A percentile compares a stretch with the other conserved stretches of the same genome.
These are phyloP conservation scores for Trametes sp. DNA, from an alignment of 1,284 basidiomycete genomes.

Conservation along the genomic window DNA sequence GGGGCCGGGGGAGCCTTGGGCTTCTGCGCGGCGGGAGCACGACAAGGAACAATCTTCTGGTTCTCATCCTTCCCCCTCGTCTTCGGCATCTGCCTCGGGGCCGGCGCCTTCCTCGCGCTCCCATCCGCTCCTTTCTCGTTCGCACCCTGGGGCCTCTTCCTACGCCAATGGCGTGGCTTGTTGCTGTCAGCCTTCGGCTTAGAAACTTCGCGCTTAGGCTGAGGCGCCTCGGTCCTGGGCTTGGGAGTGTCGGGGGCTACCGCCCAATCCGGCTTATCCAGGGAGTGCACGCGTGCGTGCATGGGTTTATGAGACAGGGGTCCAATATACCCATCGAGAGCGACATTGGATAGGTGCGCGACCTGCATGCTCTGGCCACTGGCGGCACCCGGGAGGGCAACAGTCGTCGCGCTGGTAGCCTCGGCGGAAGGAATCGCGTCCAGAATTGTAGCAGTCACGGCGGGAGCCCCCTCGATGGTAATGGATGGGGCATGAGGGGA, in stretches of 20 bases:
- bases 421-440: too few species aligned
- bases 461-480: too few species aligned
- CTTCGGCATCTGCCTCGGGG: not conserved
- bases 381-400: too few species aligned
- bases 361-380: too few species aligned
- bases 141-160: not conserved
- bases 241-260: slow-evolving; percentile 13
- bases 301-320: not conserved
- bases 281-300: slow-evolving; percentile 15
- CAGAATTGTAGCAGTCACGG: too few species aligned
- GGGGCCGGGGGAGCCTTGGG: not conserved
- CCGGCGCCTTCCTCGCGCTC: not conserved
- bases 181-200: not conserved
- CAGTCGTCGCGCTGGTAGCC: too few species aligned
- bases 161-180: not conserved
- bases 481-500: too few species aligned
- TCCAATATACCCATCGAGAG: slow-evolving; percentile 5
- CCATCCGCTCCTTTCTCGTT: not conserved
- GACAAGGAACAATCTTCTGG: not conserved
- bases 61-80: not conserved
- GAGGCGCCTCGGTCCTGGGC: not conserved
- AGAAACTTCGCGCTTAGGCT: not conserved
- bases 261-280: slow-evolving; percentile 25
- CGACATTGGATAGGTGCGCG: too few species aligned
- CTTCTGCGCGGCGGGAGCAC: not conserved